These are phyloP conservation scores for Camelina hispida DNA, from an alignment of 345 rosid species.

Conservation along the genomic window DNA sequence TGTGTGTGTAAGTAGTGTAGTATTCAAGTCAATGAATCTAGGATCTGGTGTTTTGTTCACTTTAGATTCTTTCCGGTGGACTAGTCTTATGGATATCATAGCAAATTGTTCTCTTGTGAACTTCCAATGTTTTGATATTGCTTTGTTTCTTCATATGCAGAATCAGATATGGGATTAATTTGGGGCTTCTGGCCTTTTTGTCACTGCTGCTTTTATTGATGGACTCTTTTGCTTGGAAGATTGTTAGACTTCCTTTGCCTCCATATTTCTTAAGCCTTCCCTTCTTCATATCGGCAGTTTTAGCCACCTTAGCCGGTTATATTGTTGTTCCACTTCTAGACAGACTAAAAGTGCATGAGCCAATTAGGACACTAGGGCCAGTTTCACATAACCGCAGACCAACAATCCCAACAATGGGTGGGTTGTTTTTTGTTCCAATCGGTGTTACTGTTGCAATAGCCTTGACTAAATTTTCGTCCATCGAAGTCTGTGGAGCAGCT, in stretches of 20 bases:
- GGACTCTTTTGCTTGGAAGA: conserved; percentile 93
- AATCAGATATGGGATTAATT: conserved; percentile 69
- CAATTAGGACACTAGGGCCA: conserved; percentile 52
- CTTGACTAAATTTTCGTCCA: conserved; percentile 59
- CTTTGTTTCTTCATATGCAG: conserved; percentile 48
- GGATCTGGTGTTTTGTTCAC: neutral
- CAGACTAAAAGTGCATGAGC: conserved; percentile 57
- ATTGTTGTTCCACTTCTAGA: conserved; percentile 71
- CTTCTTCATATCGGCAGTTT: conserved; percentile 61
- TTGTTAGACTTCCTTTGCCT: conserved; percentile 80
- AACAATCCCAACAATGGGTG: conserved; percentile 88
- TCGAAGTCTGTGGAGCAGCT: conserved; percentile 75
- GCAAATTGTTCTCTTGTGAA: neutral
- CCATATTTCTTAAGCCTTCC: conserved; percentile 74
- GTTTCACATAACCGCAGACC: conserved; percentile 51
- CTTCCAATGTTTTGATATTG: conserved; percentile 28
- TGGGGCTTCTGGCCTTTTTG: conserved; percentile 68
- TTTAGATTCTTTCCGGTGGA: conserved; percentile 1
- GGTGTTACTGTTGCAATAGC: conserved; percentile 73
- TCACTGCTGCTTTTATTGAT: conserved; percentile 58
- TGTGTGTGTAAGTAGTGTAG: neutral
- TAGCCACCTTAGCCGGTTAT: conserved; percentile 71
- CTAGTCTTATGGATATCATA: conserved; percentile 7
- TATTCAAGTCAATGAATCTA: neutral
- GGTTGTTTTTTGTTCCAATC: conserved; percentile 73